Evolutionary conservation across 495 filamentous ascomycete genomes (phyloP), one percentile per base, ranked within the genome.

Genomic region (Annulohypoxylon stygium): DNA sequence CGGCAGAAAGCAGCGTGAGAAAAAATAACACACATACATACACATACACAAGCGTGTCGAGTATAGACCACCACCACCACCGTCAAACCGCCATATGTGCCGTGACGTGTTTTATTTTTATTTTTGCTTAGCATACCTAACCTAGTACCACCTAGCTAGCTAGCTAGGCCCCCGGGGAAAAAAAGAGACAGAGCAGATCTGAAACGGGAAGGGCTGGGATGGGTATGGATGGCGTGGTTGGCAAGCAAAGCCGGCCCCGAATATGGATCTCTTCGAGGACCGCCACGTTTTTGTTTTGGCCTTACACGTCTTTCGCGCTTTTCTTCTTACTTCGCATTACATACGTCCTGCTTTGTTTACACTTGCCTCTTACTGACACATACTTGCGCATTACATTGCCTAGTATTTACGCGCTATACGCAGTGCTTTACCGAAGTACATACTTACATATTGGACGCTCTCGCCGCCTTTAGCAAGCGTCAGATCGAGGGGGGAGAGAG

Each of bases 131-230:
- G 14, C 39, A 14, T 43, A n/a, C 9, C 11, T 39, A 39, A 9
- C 36, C 9, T 39, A 39, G 36, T 12, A 30, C 30, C 3, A 30
- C 30, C 3, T 30, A 30, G 30, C 30, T 30, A 30, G 30, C 11
- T 39, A 39, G 36, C 36, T 39, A 39, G 36, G 36, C 36, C 36
- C 36, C 41, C 41, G 16, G 16, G 43, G 18, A 16, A 47, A 7
- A 47, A 9, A 4, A 20, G 5, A n/a, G 14, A n/a, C 5, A 16
- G 16, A 9, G 23, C 48, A 25, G 48, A 51, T 51, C 48, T 51
- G 48, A 51, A 51, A 51, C 48, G 23, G 48, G 48, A 51, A 25
- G 48, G 48, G 48, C 48, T 26, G 18, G 48, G 12, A 47, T 47
- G 48, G 12, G n/a, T n/a, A 23, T 23, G 20, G 36, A 43, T n/a